Evolutionary conservation across 176 grass and related monocot species (phyloP).

Genomic region (Triticum urartu): DNA sequence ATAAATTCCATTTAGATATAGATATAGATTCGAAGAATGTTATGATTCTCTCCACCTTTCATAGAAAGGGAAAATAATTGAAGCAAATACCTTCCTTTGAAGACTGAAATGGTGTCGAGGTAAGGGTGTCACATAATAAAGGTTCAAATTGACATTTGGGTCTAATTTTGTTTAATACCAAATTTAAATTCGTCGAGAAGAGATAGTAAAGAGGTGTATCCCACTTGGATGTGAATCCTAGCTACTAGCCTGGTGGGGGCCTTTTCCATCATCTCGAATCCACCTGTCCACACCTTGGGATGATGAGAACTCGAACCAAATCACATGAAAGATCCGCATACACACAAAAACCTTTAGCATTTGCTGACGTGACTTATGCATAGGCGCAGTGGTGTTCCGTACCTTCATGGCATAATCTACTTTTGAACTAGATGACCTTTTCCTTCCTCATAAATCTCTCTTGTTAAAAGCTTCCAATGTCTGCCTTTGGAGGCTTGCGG

Average conservation of each 20-base stretch:
- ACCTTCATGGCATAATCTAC: conserved; percentile 23
- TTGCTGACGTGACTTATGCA: conserved; percentile 28
- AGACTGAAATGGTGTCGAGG: conserved; percentile 8
- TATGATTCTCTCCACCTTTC: conserved; percentile 3
- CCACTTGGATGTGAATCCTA: conserved; percentile 27
- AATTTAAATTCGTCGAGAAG: not conserved
- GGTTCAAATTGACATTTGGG: not conserved
- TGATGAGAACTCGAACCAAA: conserved; percentile 14
- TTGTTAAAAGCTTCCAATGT: conserved; percentile 5
- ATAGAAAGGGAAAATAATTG: conserved; percentile 4
- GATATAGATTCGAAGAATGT: conserved; percentile 3
- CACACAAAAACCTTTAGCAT: not conserved
- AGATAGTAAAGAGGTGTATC: conserved; percentile 4
- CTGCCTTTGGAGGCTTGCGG: not conserved
- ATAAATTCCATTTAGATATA: not conserved
- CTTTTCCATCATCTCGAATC: not conserved
- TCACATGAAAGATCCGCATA: conserved; percentile 8
- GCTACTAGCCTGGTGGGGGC: conserved; percentile 13
- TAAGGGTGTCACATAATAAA: not conserved
- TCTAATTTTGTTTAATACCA: not conserved
- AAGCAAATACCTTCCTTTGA: not conserved
- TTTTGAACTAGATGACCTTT: conserved; percentile 17
- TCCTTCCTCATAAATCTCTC: conserved; percentile 12
- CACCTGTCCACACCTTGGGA: not conserved
- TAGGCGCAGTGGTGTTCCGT: not conserved